Percentiles rank a stretch among this genome's conserved stretches.
Conservation (phyloP, 2,329 filamentous ascomycete species). For the Penicillium sp. region DNA sequence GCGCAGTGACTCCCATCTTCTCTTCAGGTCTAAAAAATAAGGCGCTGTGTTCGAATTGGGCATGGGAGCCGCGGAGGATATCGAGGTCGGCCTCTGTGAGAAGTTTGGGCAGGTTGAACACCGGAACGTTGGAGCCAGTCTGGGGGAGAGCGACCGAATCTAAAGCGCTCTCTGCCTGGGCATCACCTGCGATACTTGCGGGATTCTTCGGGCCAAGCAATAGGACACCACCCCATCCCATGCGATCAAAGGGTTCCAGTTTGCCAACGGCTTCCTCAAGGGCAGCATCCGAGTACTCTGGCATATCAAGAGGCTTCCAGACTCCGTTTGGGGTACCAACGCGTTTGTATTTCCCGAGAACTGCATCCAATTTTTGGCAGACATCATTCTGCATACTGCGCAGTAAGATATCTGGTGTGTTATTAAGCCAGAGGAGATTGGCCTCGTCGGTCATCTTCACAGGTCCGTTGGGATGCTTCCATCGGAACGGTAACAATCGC, state of each 20-base stretch:
- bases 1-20: conserved; percentile 28
- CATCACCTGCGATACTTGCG: neutral
- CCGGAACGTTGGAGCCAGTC: conserved; percentile 33
- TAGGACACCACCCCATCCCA: conserved; percentile 36
- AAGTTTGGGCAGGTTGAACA: conserved; percentile 40
- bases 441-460: conserved; percentile 28
- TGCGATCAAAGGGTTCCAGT: conserved; percentile 27
- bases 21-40: conserved; percentile 40
- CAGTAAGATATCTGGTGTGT: conserved; percentile 50
- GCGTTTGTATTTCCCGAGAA: conserved; percentile 22
- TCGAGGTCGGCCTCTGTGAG: conserved; percentile 34
- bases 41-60: conserved; percentile 34
- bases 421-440: conserved; percentile 48
- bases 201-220: conserved; percentile 2
- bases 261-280: conserved; percentile 23
- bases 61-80: conserved; percentile 27
- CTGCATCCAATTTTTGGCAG: conserved; percentile 39
- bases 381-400: conserved; percentile 39
- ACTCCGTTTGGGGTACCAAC: conserved; percentile 22
- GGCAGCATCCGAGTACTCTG: conserved; percentile 20
- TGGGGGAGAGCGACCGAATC: conserved; percentile 35
- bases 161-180: conserved; percentile 8
- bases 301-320: conserved; percentile 30
- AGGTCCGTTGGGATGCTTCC: conserved; percentile 37
- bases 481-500: conserved; percentile 35